A percentile compares a stretch with the other conserved stretches of the same genome.
phyloP scores from a whole-genome alignment of 768 basidiomycete species.

The Auriscalpium microsporum region DNA sequence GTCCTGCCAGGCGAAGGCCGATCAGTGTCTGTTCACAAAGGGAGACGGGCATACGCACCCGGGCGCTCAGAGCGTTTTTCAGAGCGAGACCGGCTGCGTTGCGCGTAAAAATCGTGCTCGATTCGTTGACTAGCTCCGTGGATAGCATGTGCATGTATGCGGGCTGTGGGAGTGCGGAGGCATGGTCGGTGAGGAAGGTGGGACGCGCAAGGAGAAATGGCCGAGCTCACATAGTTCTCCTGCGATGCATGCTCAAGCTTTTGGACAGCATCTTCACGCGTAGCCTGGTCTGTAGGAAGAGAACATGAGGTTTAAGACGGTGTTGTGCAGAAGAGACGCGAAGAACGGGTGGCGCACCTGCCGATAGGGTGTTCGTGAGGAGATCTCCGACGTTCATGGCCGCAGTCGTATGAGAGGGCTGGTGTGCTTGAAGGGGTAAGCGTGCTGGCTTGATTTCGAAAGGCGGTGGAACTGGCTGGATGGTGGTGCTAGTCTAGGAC shows the following conservation, averaged over 20 bases:
- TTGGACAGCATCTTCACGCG: slow-evolving; percentile 87
- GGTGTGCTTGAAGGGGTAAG: background rate
- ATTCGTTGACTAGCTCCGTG: slow-evolving; percentile 73
- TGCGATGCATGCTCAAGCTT: slow-evolving; percentile 80
- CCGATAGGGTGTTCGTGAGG: slow-evolving; percentile 86
- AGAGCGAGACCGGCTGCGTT: slow-evolving; percentile 96
- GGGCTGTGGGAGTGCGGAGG: slow-evolving; percentile 43
- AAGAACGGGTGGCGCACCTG: slow-evolving; percentile 48
- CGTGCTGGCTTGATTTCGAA: background rate
- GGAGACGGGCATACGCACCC: slow-evolving; percentile 45
- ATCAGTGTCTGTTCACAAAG: background rate
- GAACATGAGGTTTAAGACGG: slow-evolving; percentile 14
- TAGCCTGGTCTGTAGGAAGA: slow-evolving; percentile 58
- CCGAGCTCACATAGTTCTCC: slow-evolving; percentile 76
- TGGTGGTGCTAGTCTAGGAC: background rate
- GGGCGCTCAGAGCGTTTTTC: slow-evolving; percentile 88
- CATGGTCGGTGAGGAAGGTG: slow-evolving; percentile 13
- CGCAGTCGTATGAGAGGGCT: slow-evolving; percentile 15
- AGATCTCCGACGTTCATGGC: slow-evolving; percentile 89
- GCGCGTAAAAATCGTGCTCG: slow-evolving; percentile 60
- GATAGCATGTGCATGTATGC: slow-evolving; percentile 91
- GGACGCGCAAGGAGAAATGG: slow-evolving; percentile 4
- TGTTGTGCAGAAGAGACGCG: slow-evolving; percentile 19
- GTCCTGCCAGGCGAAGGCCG: slow-evolving; percentile 44
- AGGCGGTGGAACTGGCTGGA: background rate